phyloP scores from a whole-genome alignment of 164 flowering plant species.

The Cinnamomum micranthum region DNA sequence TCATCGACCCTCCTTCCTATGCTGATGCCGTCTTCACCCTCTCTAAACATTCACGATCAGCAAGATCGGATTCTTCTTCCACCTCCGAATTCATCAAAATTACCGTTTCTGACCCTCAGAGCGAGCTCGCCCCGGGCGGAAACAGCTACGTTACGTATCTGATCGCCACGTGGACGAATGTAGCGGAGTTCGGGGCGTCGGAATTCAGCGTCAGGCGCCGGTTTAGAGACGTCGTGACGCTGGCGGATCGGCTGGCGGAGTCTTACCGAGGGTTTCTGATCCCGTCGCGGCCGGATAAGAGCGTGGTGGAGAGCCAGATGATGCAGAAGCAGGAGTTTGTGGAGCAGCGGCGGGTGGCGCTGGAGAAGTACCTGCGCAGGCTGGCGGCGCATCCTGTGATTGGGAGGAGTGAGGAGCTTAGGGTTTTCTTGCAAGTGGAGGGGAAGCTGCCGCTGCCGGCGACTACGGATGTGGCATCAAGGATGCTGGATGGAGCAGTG shows the following conservation, averaged over 20 bases:
- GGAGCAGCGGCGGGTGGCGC: conserved; percentile 80
- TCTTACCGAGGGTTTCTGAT: conserved; percentile 72
- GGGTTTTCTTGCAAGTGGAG: conserved; percentile 66
- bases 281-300: conserved; percentile 92
- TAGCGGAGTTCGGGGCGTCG: conserved; percentile 48
- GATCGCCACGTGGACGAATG: conserved; percentile 68
- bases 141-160: conserved; percentile 60
- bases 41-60: conserved; percentile 17
- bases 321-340: conserved; percentile 99
- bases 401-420: conserved; percentile 76
- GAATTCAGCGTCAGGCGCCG: conserved; percentile 74
- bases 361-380: conserved; percentile 86
- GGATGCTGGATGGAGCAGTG: conserved; percentile 92
- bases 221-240: conserved; percentile 74
- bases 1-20: conserved; percentile 34
- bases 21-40: conserved; percentile 52
- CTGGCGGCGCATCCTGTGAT: conserved; percentile 81
- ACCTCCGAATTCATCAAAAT: conserved; percentile 43
- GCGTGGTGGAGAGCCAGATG: conserved; percentile 90
- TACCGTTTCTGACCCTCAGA: conserved; percentile 75
- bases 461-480: conserved; percentile 69
- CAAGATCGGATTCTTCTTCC: conserved; percentile 16
- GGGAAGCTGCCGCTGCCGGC: conserved; percentile 73
- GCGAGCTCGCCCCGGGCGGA: conserved; percentile 85
- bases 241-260: conserved; percentile 73